phyloP scores from a whole-genome alignment of 2,329 filamentous ascomycete species.

The Talaromyces atroroseus region DNA sequence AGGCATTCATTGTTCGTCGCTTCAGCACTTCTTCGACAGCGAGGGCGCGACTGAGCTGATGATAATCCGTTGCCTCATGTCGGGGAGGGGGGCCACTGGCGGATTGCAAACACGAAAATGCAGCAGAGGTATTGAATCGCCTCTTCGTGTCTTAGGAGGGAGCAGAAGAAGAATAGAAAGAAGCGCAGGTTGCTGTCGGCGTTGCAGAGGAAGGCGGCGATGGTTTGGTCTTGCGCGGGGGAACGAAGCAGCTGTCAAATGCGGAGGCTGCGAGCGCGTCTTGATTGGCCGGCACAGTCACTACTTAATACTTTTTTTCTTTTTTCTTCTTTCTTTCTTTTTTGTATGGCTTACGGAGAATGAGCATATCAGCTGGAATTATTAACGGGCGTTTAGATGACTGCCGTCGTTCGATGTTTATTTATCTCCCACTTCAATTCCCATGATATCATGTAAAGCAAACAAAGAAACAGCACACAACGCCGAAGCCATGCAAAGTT shows the following conservation, averaged over 20 bases:
- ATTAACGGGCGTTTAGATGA: not conserved
- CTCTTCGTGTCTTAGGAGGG: not conserved
- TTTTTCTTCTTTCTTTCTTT: too few relatives aligned
- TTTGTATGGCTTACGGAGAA: too few relatives aligned
- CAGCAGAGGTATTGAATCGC: too few relatives aligned
- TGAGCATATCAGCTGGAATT: not conserved
- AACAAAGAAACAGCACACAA: slow-evolving; percentile 20
- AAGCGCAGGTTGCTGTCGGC: not conserved
- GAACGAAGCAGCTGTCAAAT: not conserved
- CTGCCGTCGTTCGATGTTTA: not conserved
- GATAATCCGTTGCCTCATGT: not conserved
- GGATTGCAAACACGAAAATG: not conserved
- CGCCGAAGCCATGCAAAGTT: slow-evolving; percentile 37
- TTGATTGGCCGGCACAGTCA: not conserved
- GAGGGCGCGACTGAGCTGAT: not conserved
- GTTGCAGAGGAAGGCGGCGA: not conserved
- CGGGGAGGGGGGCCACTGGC: not conserved
- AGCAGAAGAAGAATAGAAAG: not conserved
- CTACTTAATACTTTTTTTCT: too few relatives aligned
- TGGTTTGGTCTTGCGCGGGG: not conserved
- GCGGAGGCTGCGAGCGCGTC: not conserved
- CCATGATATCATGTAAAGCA: not conserved
- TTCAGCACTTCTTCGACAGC: not conserved
- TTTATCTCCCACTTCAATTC: not conserved
- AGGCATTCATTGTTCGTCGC: not conserved